phyloP scores from a whole-genome alignment of 2,329 filamentous ascomycete genomes.

The Coleophoma crateriformis region DNA sequence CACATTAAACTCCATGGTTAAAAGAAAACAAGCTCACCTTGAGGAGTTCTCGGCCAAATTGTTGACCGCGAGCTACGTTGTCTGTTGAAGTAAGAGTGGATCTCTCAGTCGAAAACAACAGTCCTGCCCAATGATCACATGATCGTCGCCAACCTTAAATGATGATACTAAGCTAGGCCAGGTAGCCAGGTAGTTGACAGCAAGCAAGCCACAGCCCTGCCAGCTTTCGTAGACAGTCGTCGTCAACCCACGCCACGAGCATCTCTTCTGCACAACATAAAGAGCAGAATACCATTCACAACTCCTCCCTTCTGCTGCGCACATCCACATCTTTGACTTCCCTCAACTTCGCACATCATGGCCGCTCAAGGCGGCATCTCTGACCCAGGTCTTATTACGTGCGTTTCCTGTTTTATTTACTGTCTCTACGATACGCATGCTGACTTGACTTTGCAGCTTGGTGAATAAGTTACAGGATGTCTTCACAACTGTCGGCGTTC shows the following conservation, averaged over 20 bases:
- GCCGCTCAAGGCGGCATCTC: constrained; percentile 51
- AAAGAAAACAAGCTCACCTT: too few species aligned
- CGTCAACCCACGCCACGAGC: neutral
- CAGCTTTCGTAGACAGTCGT: neutral
- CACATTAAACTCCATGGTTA: too few species aligned
- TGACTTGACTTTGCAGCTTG: constrained; percentile 45
- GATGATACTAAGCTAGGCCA: too few species aligned
- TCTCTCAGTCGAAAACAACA: too few species aligned
- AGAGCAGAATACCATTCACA: neutral
- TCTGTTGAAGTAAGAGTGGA: too few species aligned
- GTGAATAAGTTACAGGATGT: constrained; percentile 99
- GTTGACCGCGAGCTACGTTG: too few species aligned
- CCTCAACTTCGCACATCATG: constrained; percentile 13
- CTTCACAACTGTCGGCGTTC: constrained; percentile 95
- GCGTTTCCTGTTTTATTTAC: constrained; percentile 23
- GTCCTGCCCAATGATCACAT: too few species aligned
- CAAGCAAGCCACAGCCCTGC: neutral
- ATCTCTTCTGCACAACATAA: neutral
- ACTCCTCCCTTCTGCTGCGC: neutral
- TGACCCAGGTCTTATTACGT: constrained; percentile 63
- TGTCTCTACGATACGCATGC: constrained; percentile 17
- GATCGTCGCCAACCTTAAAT: too few species aligned
- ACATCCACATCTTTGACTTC: constrained; percentile 2
- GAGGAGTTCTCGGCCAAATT: too few species aligned
- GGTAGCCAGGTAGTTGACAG: neutral